Evolutionary conservation across 345 rosid species (phyloP).

Genomic region (Citrus unshiu): DNA sequence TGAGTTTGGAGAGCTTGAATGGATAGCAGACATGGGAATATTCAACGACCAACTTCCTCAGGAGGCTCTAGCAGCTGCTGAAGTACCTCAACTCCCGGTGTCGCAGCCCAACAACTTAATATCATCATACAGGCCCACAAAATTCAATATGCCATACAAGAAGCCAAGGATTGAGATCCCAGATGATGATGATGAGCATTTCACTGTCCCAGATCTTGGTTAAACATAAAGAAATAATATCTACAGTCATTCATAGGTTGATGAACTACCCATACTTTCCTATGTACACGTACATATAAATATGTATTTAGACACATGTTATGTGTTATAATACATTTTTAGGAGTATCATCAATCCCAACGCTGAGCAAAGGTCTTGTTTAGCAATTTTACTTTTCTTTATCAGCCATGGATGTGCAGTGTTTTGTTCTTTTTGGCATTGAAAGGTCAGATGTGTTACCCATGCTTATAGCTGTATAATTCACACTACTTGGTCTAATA

Average conservation of each 20-base stretch:
- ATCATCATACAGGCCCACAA: constrained; percentile 45
- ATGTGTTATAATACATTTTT: background rate
- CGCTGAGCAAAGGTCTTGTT: background rate
- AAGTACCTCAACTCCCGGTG: constrained; percentile 82
- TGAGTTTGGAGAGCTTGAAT: constrained; percentile 75
- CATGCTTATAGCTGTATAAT: background rate
- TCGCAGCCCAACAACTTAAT: constrained; percentile 23
- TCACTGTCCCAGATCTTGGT: constrained; percentile 89
- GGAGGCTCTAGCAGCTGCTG: constrained; percentile 69
- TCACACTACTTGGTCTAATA: background rate
- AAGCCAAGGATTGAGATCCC: constrained; percentile 65
- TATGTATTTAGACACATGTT: background rate
- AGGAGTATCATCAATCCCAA: background rate
- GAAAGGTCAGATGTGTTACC: background rate
- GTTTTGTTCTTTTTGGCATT: background rate
- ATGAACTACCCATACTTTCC: constrained; percentile 2
- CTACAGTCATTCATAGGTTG: background rate
- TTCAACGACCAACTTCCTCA: constrained; percentile 57
- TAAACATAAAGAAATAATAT: constrained; percentile 11
- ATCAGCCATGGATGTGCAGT: background rate
- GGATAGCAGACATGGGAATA: constrained; percentile 77
- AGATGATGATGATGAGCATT: constrained; percentile 66
- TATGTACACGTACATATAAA: background rate
- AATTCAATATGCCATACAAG: constrained; percentile 52
- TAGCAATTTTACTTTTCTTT: background rate